phyloP scores from a whole-genome alignment of 371 early-diverging fungal species.

The Mucor circinelloides region DNA sequence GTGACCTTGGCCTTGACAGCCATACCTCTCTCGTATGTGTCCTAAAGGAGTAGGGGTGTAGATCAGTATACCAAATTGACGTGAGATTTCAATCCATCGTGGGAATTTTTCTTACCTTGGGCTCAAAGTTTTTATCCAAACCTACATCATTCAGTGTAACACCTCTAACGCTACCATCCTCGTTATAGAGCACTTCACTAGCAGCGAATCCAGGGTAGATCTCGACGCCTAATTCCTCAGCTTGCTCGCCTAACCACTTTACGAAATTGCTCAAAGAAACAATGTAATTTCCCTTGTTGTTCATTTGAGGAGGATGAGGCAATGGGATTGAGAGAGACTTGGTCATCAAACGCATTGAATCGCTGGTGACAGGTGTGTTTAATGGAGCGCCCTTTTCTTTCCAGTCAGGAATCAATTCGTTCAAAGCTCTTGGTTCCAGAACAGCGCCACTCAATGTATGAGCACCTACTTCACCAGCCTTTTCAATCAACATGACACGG shows the following conservation, averaged over 20 bases:
- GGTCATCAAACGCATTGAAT: constrained; percentile 89
- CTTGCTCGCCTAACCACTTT: constrained; percentile 96
- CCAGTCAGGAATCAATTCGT: constrained; percentile 98
- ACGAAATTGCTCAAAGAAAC: constrained; percentile 92
- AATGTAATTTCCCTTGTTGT: constrained; percentile 97
- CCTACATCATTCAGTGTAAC: constrained; percentile 97
- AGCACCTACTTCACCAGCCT: constrained; percentile 94
- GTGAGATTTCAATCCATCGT: constrained; percentile 3
- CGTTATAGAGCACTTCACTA: constrained; percentile 88
- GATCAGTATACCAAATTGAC: not conserved
- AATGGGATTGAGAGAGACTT: constrained; percentile 80
- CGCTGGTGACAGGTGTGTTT: constrained; percentile 84
- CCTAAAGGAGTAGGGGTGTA: constrained; percentile 32
- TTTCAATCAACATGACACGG: constrained; percentile 92
- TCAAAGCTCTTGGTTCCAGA: constrained; percentile 89
- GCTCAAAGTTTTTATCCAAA: constrained; percentile 85
- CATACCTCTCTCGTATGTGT: constrained; percentile 94
- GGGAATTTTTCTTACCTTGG: constrained; percentile 60
- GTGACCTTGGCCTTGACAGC: constrained; percentile 94
- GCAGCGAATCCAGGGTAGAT: constrained; percentile 95
- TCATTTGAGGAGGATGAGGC: constrained; percentile 97
- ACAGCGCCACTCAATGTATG: constrained; percentile 97
- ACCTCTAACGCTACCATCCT: constrained; percentile 91
- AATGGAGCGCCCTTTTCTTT: constrained; percentile 94
- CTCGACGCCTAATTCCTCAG: constrained; percentile 96